phyloP scores from a whole-genome alignment of 2,329 filamentous ascomycete species.

The Ceratocystis papillata region DNA sequence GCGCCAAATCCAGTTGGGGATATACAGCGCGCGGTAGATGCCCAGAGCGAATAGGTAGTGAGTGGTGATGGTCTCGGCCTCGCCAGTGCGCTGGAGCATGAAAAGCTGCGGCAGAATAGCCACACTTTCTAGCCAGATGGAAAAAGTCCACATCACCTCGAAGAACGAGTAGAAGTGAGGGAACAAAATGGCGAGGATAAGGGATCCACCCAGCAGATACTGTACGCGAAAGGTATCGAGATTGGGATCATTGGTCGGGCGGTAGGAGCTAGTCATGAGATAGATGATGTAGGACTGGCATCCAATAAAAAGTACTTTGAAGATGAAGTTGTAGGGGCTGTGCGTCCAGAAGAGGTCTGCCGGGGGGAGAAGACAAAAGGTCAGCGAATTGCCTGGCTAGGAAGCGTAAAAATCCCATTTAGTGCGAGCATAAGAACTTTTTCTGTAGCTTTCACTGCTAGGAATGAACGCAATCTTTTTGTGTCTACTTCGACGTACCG shows the following conservation, averaged over 20 bases:
- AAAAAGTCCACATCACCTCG: slow-evolving; percentile 95
- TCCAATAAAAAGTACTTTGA: slow-evolving; percentile 90
- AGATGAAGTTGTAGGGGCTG: slow-evolving; percentile 82
- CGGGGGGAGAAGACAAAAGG: neutral
- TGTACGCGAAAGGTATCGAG: slow-evolving; percentile 95
- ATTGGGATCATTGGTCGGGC: slow-evolving; percentile 93
- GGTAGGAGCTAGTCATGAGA: slow-evolving; percentile 95
- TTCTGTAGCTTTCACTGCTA: neutral
- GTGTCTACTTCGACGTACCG: slow-evolving; percentile 38
- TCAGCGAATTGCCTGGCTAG: slow-evolving; percentile 12
- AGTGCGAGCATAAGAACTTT: neutral
- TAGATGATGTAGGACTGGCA: slow-evolving; percentile 92
- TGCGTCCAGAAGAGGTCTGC: slow-evolving; percentile 75
- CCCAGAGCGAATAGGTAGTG: slow-evolving; percentile 95
- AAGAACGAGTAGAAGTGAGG: slow-evolving; percentile 72
- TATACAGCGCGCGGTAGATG: slow-evolving; percentile 84
- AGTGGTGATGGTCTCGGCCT: slow-evolving; percentile 98
- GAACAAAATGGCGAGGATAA: slow-evolving; percentile 67
- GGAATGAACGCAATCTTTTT: neutral
- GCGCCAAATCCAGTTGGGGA: slow-evolving; percentile 95
- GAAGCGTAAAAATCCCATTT: neutral
- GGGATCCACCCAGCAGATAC: slow-evolving; percentile 76
- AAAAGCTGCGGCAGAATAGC: slow-evolving; percentile 96
- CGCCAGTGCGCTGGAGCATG: slow-evolving; percentile 93
- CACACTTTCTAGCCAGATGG: slow-evolving; percentile 94